Evolutionary conservation across 257 asterid species (phyloP), one percentile per base, ranked within the genome.

Genomic region (Penstemon davidsonii): DNA sequence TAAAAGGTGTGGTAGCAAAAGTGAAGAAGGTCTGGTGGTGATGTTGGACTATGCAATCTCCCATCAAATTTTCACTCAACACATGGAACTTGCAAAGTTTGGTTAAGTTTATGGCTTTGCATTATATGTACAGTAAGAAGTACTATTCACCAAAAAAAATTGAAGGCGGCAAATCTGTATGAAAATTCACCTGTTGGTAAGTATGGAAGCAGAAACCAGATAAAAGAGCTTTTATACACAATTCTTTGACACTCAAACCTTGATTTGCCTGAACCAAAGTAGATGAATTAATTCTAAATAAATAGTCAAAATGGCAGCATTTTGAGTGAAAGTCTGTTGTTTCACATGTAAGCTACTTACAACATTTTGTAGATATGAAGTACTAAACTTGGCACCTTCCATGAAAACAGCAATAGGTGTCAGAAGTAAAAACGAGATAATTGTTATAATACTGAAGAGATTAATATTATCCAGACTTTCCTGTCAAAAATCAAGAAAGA

Each of bases 181-280:
- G 59, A 50, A 25, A 66, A 4, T 58, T 66, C 63, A 89, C 98
- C 87, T 91, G 98, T 73, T 91, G 98, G 82, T 87, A 88, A 52
- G 81, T 55, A 71, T 91, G 98, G 83, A 91, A 87, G 86, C 96
- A 89, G 69, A 91, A 73, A 58, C 98, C 96, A 77, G 96, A 81
- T 10, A 87, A 41, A 40, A 91, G 71, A 58, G 85, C 80, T 83
- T 81, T 85, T 13, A 63, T 15, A 74, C 76, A 80, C 66, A 92
- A 75, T 44, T 85, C 92, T 78, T 71, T 82, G 45, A 84, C 78
- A 73, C 86, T 80, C 71, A 85, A 66, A 55, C 96, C 96, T 77
- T 85, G 86, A 64, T 82, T 84, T 70, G 86, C 92, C 96, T 92
- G 81, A 45, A 81, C 45, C 42, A 62, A 55, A 6, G 40, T 8